A percentile compares a stretch with the other conserved stretches of the same genome.
phyloP scores from a whole-genome alignment of 1,139 yeast genomes.

The Eremothecium sinecaudum region DNA sequence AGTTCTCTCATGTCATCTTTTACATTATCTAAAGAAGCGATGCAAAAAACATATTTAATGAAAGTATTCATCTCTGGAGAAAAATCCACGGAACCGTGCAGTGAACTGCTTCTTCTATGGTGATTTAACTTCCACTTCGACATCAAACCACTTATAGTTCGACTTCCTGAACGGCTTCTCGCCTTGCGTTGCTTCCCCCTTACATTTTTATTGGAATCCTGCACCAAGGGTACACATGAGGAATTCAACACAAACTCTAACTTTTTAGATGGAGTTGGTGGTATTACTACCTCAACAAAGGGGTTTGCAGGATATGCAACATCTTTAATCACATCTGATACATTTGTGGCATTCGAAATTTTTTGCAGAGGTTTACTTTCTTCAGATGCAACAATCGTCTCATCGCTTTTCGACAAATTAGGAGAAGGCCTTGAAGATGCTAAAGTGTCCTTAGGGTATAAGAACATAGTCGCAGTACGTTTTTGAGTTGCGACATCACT shows the following conservation, averaged over 20 bases:
- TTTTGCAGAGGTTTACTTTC: slow-evolving; percentile 3
- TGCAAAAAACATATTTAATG: slow-evolving; percentile 35
- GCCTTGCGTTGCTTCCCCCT: slow-evolving; percentile 2
- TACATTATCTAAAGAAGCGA: slow-evolving; percentile 29
- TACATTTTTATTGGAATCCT: background rate
- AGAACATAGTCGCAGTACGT: slow-evolving; percentile 28
- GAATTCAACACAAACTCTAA: slow-evolving; percentile 38
- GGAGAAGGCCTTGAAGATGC: slow-evolving; percentile 8
- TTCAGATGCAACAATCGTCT: background rate
- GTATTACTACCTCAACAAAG: slow-evolving; percentile 40
- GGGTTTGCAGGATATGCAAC: slow-evolving; percentile 34
- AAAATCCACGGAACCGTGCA: slow-evolving; percentile 4
- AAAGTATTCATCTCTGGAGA: slow-evolving; percentile 30
- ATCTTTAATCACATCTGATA: slow-evolving; percentile 30
- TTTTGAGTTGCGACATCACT: slow-evolving; percentile 8
- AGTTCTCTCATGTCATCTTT: slow-evolving; percentile 15
- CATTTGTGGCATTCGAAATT: slow-evolving; percentile 18
- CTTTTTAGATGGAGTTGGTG: slow-evolving; percentile 61
- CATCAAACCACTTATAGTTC: slow-evolving; percentile 19
- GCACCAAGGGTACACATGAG: slow-evolving; percentile 15
- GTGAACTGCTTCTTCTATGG: slow-evolving; percentile 4
- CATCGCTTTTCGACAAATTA: background rate
- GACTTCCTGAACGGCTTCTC: slow-evolving; percentile 14
- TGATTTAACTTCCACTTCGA: slow-evolving; percentile 29
- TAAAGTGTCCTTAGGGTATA: slow-evolving; percentile 26